Percentiles rank a stretch among this genome's conserved stretches.
phyloP scores from a whole-genome alignment of 345 rosid species.

The Euphorbia peplus region DNA sequence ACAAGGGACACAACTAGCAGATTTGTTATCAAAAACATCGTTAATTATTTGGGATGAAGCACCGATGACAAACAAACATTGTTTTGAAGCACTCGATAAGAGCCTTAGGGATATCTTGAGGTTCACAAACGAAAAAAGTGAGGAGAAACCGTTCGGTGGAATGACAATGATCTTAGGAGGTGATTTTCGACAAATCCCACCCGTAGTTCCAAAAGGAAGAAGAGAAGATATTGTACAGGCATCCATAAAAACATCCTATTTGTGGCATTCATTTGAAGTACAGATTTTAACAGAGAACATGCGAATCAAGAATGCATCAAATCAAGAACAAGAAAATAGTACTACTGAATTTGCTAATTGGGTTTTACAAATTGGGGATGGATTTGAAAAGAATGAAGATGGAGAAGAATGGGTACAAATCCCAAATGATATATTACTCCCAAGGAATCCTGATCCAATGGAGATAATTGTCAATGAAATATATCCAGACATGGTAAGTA shows the following conservation, averaged over 20 bases:
- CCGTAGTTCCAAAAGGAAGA: neutral
- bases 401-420: neutral
- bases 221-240: neutral
- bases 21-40: neutral
- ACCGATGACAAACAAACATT: neutral
- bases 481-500: neutral
- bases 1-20: neutral
- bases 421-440: neutral
- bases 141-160: neutral
- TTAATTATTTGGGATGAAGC: too few species aligned
- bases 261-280: neutral
- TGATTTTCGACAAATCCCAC: neutral
- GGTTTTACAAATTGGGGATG: neutral
- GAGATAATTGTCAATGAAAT: neutral
- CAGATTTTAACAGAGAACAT: neutral
- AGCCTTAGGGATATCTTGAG: neutral
- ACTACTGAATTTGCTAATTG: neutral
- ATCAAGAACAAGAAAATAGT: too few species aligned
- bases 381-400: neutral
- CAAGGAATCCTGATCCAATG: neutral
- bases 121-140: neutral
- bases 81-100: neutral
- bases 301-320: too few species aligned
- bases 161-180: neutral
- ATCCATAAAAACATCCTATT: neutral